These are phyloP conservation scores for Tetracentron sinense DNA, from an alignment of 164 flowering plant species.

Conservation along the genomic window DNA sequence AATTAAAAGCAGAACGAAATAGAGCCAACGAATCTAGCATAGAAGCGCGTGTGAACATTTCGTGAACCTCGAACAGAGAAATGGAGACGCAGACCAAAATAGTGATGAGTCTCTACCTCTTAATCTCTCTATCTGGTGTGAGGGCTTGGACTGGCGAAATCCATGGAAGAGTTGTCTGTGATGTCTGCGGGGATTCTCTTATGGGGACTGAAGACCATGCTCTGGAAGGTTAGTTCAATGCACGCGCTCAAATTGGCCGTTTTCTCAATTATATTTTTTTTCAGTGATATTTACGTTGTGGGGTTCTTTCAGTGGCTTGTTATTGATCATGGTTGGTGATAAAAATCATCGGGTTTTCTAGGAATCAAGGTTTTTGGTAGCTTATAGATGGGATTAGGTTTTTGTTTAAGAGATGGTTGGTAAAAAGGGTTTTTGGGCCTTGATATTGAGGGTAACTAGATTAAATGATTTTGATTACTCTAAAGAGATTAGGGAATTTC, in stretches of 20 bases:
- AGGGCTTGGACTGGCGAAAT: slow-evolving; percentile 92
- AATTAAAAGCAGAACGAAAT: not conserved
- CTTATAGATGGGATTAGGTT: not conserved
- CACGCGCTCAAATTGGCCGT: not conserved
- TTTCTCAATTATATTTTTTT: not conserved
- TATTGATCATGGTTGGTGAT: not conserved
- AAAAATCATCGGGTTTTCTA: slow-evolving; percentile 4
- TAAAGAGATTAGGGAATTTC: too few species aligned
- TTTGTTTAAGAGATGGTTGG: not conserved
- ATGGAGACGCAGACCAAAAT: slow-evolving; percentile 4
- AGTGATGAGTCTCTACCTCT: slow-evolving; percentile 14
- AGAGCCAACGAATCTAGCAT: not conserved
- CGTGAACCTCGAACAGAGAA: not conserved
- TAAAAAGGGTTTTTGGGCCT: not conserved
- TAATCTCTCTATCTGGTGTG: slow-evolving; percentile 24
- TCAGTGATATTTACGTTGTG: not conserved
- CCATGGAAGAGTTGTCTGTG: slow-evolving; percentile 90
- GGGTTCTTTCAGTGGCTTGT: slow-evolving; percentile 3
- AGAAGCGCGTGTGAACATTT: not conserved
- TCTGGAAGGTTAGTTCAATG: slow-evolving; percentile 53
- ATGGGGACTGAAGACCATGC: slow-evolving; percentile 95
- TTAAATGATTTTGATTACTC: not conserved
- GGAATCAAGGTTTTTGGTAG: not conserved
- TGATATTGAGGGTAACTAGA: not conserved
- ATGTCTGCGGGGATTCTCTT: slow-evolving; percentile 86